Conservation (phyloP, 306 rosid species). For the Cicer yamashitae region DNA sequence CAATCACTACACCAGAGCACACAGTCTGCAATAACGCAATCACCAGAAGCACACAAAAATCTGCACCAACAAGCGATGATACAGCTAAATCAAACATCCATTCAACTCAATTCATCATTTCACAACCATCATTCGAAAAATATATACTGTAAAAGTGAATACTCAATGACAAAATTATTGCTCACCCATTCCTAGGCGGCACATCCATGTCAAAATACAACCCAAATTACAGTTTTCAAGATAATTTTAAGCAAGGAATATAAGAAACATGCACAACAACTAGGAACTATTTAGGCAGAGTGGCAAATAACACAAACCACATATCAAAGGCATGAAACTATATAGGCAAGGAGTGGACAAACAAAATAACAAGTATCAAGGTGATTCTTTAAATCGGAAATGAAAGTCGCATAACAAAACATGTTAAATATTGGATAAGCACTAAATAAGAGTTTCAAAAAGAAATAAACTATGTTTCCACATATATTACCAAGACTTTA, state of each 20-base stretch:
- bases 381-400: background rate
- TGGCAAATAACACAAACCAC: background rate
- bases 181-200: conserved; percentile 35
- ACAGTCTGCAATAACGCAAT: conserved; percentile 92
- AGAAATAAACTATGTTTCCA: background rate
- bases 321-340: background rate
- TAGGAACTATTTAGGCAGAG: background rate
- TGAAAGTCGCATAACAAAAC: background rate
- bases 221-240: conserved; percentile 1
- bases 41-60: conserved; percentile 97
- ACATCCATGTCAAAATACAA: conserved; percentile 11
- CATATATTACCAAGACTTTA: background rate
- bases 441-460: background rate
- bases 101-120: conserved; percentile 83
- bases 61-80: conserved; percentile 85
- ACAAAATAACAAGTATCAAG: background rate
- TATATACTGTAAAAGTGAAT: conserved; percentile 32
- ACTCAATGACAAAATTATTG: conserved; percentile 23
- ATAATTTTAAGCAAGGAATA: background rate
- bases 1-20: conserved; percentile 86
- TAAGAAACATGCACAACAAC: background rate
- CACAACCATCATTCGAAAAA: conserved; percentile 53
- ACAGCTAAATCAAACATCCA: conserved; percentile 95
- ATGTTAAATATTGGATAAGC: background rate
- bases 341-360: background rate